Percentiles rank a stretch among this genome's conserved stretches.
Evolutionary conservation across 257 asterid genomes (phyloP).

Genomic region (Haberlea rhodopensis): DNA sequence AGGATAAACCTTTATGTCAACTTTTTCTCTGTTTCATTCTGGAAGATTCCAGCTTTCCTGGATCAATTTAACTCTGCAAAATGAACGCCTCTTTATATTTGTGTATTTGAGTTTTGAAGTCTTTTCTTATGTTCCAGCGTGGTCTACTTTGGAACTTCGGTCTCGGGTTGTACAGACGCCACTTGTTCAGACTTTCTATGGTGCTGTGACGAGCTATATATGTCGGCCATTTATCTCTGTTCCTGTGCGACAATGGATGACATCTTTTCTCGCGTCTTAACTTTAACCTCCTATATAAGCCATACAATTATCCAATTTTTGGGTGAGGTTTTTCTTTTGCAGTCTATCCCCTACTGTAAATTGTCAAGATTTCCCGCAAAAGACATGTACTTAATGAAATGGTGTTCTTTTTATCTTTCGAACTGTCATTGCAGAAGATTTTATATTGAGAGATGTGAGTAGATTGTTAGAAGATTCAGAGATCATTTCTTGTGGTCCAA

Average conservation of each 20-base stretch:
- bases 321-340: slow-evolving; percentile 42
- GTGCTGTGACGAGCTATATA: slow-evolving; percentile 32
- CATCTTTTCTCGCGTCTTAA: slow-evolving; percentile 59
- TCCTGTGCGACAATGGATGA: slow-evolving; percentile 54
- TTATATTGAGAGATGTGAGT: slow-evolving; percentile 49
- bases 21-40: slow-evolving; percentile 1
- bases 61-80: not conserved
- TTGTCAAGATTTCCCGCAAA: slow-evolving; percentile 6
- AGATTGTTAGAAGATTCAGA: slow-evolving; percentile 44
- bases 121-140: slow-evolving; percentile 5
- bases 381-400: slow-evolving; percentile 18
- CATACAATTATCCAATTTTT: slow-evolving; percentile 50
- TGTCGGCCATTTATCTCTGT: slow-evolving; percentile 29
- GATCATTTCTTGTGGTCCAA: slow-evolving; percentile 37
- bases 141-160: slow-evolving; percentile 16
- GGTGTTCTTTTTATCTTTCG: slow-evolving; percentile 11
- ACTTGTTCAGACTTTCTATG: slow-evolving; percentile 28
- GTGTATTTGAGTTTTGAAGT: not conserved
- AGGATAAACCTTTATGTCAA: no score
- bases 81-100: not conserved
- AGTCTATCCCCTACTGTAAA: not conserved
- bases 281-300: slow-evolving; percentile 54
- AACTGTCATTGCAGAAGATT: slow-evolving; percentile 53
- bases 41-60: not conserved
- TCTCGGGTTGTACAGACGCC: slow-evolving; percentile 27